Conservation (phyloP, 805 yeast species). For the Torulaspora gathmanii region DNA sequence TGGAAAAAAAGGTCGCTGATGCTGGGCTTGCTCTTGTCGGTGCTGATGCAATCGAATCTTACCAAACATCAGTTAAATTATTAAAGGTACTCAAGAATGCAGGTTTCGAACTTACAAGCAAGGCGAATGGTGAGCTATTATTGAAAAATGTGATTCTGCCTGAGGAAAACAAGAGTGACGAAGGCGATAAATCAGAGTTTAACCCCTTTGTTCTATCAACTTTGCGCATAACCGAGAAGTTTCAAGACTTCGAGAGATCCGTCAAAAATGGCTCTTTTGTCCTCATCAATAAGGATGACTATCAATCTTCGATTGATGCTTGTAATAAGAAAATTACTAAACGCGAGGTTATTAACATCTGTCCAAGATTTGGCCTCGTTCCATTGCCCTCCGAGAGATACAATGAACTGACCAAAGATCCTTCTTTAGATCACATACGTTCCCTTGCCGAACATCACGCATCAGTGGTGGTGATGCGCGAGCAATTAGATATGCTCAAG, state of each 20-base stretch:
- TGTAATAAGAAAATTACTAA: constrained; percentile 11
- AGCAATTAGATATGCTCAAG: constrained; percentile 27
- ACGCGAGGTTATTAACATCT: constrained; percentile 21
- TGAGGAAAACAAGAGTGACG: constrained; percentile 7
- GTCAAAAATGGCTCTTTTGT: constrained; percentile 8
- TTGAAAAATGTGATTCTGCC: constrained; percentile 16
- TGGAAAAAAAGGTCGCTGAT: constrained; percentile 6
- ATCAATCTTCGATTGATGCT: constrained; percentile 7
- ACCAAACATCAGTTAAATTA: constrained; percentile 14
- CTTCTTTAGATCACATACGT: constrained; percentile 16
- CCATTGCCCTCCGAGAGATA: constrained; percentile 27
- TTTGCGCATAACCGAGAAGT: neutral
- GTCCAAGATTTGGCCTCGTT: constrained; percentile 22
- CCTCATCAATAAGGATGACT: constrained; percentile 9
- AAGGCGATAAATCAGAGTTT: constrained; percentile 7
- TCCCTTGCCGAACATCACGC: constrained; percentile 25
- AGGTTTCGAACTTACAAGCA: neutral
- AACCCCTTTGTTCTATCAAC: constrained; percentile 3
- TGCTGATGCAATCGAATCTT: constrained; percentile 21
- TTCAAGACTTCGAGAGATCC: constrained; percentile 1
- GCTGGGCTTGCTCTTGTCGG: constrained; percentile 3
- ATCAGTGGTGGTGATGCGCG: constrained; percentile 27
- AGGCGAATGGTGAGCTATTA: neutral
- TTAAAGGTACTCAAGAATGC: neutral
- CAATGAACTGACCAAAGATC: constrained; percentile 17